Evolutionary conservation across 176 grass and related monocot species (phyloP).

Genomic region (Pharus latifolius): DNA sequence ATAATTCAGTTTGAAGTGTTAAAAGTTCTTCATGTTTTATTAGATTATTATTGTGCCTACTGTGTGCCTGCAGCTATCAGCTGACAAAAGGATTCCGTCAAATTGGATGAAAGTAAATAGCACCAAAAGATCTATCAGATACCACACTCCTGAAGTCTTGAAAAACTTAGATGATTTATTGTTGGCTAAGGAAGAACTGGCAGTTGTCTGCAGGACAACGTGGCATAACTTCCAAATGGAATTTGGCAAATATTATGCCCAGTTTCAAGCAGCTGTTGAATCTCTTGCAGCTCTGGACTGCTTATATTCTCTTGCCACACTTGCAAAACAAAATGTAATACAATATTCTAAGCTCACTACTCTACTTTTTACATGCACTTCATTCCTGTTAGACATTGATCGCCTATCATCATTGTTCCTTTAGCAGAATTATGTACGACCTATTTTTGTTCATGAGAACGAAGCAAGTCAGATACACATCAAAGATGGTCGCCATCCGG

Average conservation of each 20-base stretch:
- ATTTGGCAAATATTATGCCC: conserved; percentile 63
- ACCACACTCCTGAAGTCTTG: conserved; percentile 75
- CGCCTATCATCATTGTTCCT: neutral
- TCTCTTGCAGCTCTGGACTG: conserved; percentile 86
- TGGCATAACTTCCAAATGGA: conserved; percentile 70
- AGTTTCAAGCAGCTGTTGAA: conserved; percentile 73
- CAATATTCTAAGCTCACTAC: neutral
- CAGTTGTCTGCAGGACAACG: conserved; percentile 57
- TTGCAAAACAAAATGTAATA: conserved; percentile 76
- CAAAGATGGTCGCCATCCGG: conserved; percentile 76
- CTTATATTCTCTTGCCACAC: conserved; percentile 61
- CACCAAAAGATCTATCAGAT: conserved; percentile 73
- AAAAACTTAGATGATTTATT: conserved; percentile 63
- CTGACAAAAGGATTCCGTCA: conserved; percentile 62
- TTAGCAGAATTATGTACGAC: conserved; percentile 70
- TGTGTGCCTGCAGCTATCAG: conserved; percentile 40
- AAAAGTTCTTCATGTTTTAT: conserved; percentile 1
- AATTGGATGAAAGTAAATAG: conserved; percentile 89
- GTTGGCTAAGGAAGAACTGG: conserved; percentile 76
- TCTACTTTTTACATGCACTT: neutral
- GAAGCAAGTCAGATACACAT: conserved; percentile 85
- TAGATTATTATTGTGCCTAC: conserved; percentile 25
- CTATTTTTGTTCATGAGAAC: conserved; percentile 56
- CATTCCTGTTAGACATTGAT: neutral
- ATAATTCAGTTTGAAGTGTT: conserved; percentile 1